A percentile compares a stretch with the other conserved stretches of the same genome.
These are phyloP conservation scores for Tylopilus orsonianus DNA, from an alignment of 1,284 basidiomycete species.

Conservation along the genomic window DNA sequence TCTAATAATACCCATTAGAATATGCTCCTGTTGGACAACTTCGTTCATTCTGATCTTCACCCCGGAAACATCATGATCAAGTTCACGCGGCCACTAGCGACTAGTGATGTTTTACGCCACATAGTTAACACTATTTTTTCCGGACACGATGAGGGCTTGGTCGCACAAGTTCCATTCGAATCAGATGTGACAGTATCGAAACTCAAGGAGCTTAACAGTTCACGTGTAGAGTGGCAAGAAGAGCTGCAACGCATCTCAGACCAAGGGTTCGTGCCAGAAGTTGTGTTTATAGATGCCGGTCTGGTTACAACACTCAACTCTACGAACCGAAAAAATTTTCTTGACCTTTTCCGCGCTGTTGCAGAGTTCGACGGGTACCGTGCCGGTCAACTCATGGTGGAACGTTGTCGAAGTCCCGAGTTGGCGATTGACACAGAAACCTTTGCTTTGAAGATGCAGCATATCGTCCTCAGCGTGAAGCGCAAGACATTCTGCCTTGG, in stretches of 20 bases:
- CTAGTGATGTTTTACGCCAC: conserved; percentile 56
- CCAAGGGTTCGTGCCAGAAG: conserved; percentile 87
- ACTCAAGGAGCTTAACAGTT: conserved; percentile 57
- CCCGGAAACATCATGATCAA: conserved; percentile 99
- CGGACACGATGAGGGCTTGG: conserved; percentile 30
- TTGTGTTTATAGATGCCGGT: conserved; percentile 96
- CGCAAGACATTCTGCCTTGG: conserved; percentile 95
- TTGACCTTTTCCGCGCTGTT: conserved; percentile 94
- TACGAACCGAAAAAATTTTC: conserved; percentile 86
- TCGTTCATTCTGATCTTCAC: conserved; percentile 93
- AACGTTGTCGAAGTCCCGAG: conserved; percentile 91
- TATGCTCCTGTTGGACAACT: conserved; percentile 98
- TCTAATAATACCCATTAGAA: conserved; percentile 53
- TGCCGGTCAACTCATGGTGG: conserved; percentile 94
- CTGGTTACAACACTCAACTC: conserved; percentile 86
- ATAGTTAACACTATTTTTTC: conserved; percentile 46
- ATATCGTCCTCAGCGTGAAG: conserved; percentile 91
- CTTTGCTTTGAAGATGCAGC: conserved; percentile 97
- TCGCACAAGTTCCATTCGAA: conserved; percentile 41
- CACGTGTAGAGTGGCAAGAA: conserved; percentile 68
- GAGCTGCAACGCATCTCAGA: conserved; percentile 66
- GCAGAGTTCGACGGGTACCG: conserved; percentile 97
- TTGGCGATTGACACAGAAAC: conserved; percentile 90
- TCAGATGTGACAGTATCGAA: conserved; percentile 70
- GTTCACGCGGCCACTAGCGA: conserved; percentile 80